Evolutionary conservation across 176 grass and related monocot genomes (phyloP).

Genomic region (Lolium multiflorum): DNA sequence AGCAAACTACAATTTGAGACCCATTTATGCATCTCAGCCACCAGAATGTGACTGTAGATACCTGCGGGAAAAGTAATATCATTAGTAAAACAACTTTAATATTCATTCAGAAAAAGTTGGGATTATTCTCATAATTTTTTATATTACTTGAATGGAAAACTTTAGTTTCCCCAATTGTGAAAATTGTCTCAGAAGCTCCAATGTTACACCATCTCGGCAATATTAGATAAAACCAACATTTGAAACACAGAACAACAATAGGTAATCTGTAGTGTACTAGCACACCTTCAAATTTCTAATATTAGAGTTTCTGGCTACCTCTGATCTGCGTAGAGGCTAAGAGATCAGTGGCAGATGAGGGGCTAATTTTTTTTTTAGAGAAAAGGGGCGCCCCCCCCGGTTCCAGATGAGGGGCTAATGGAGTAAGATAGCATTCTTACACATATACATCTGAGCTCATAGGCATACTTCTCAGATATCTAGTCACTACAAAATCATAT

Average conservation of each 20-base stretch:
- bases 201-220: not conserved
- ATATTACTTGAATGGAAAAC: not conserved
- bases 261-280: not conserved
- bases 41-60: not conserved
- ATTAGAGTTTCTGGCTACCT: too few species aligned
- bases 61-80: not conserved
- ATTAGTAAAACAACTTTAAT: not conserved
- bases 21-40: not conserved
- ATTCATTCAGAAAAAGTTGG: not conserved
- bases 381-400: too few species aligned
- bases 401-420: too few species aligned
- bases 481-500: not conserved
- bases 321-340: too few species aligned
- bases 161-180: not conserved
- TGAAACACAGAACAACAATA: not conserved
- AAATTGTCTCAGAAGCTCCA: not conserved
- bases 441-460: not conserved
- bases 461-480: not conserved
- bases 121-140: not conserved
- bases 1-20: not conserved
- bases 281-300: not conserved
- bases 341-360: not conserved
- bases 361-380: too few species aligned
- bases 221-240: not conserved
- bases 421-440: not conserved